Evolutionary conservation across 2,329 filamentous ascomycete species (phyloP).

Genomic region (Penicillium thymicola): DNA sequence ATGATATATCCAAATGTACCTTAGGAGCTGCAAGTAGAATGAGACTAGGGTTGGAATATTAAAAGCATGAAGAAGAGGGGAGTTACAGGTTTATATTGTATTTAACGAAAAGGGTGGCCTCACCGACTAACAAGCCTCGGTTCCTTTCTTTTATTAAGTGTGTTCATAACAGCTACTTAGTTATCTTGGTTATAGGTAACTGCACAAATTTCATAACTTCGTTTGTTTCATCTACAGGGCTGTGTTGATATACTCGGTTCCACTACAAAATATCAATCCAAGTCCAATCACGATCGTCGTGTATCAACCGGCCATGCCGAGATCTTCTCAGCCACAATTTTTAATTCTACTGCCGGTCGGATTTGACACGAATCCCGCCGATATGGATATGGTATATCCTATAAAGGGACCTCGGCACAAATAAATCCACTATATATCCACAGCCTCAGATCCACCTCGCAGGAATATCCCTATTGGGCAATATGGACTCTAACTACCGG

Average conservation of each 20-base stretch:
- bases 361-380: background rate
- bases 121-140: constrained; percentile 1
- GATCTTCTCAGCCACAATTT: background rate
- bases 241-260: background rate
- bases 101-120: background rate
- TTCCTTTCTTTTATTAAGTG: background rate
- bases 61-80: no score
- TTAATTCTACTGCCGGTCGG: background rate
- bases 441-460: background rate
- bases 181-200: no score
- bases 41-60: background rate
- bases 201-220: background rate
- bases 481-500: background rate
- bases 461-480: background rate
- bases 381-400: background rate
- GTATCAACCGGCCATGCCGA: background rate
- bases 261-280: background rate
- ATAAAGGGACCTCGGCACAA: background rate
- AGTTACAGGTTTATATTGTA: background rate
- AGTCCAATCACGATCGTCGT: constrained; percentile 1
- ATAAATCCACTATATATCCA: background rate
- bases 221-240: background rate
- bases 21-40: background rate
- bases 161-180: background rate
- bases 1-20: background rate